phyloP scores from a whole-genome alignment of 1,284 basidiomycete genomes.

The Leccinum ponderosum region DNA sequence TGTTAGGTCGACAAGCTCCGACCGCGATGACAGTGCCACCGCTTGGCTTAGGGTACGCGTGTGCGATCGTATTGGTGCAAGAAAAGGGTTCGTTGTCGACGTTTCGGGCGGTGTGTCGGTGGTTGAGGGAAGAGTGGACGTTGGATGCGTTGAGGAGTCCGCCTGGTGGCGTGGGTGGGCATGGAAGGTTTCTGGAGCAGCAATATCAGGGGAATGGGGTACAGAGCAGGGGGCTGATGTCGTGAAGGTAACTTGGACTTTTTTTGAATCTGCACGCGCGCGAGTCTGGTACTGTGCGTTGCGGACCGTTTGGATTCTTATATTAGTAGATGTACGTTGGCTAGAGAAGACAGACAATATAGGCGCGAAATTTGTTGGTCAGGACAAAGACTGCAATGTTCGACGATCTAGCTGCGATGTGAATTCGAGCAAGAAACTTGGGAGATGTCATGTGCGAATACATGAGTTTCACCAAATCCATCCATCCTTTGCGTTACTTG shows the following conservation, averaged over 20 bases:
- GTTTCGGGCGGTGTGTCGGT: slow-evolving; percentile 74
- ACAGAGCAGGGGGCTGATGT: neutral
- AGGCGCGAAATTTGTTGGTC: neutral
- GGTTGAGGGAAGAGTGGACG: slow-evolving; percentile 68
- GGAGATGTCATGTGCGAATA: neutral
- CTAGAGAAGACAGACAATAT: neutral
- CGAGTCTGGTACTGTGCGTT: neutral
- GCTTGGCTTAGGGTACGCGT: slow-evolving; percentile 24
- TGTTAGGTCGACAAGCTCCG: slow-evolving; percentile 6
- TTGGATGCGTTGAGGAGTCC: slow-evolving; percentile 37
- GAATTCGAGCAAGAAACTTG: neutral
- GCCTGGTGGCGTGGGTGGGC: slow-evolving; percentile 12
- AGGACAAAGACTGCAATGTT: too few relatives aligned
- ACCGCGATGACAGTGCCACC: neutral
- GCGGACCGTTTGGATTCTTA: neutral
- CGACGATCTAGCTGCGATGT: neutral
- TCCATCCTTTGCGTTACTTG: neutral
- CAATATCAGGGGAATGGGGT: slow-evolving; percentile 9
- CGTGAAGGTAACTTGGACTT: neutral
- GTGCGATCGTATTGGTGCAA: slow-evolving; percentile 70
- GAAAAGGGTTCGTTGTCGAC: slow-evolving; percentile 88
- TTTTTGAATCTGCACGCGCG: neutral
- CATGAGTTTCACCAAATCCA: neutral
- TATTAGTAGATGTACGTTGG: neutral
- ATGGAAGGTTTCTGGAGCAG: slow-evolving; percentile 22